A percentile compares a stretch with the other conserved stretches of the same genome.
These are phyloP conservation scores for Penicillium frequentans DNA, from an alignment of 2,329 filamentous ascomycete species.

Conservation along the genomic window DNA sequence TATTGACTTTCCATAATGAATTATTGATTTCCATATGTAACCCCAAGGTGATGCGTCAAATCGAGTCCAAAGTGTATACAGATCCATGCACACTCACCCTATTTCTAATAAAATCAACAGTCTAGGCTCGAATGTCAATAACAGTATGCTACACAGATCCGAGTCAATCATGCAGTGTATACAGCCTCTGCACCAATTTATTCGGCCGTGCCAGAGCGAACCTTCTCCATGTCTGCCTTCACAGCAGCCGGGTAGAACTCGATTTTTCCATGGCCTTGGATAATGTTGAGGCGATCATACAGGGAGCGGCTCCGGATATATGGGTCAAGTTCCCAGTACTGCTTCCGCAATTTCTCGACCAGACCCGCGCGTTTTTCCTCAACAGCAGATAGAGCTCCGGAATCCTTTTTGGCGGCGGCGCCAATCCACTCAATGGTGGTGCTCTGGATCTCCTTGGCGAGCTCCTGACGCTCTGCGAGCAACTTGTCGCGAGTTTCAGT, in stretches of 20 bases:
- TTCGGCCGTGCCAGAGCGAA: neutral
- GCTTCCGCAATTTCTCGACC: conserved; percentile 63
- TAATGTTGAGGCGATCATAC: conserved; percentile 78
- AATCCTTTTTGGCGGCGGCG: conserved; percentile 46
- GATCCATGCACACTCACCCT: neutral
- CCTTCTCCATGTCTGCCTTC: conserved; percentile 12
- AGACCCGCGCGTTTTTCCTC: conserved; percentile 62
- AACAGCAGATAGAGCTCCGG: conserved; percentile 49
- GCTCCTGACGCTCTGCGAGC: conserved; percentile 59
- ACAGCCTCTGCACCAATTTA: neutral
- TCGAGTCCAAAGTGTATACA: neutral
- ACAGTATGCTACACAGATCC: neutral
- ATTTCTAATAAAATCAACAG: neutral
- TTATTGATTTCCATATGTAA: neutral
- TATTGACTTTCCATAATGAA: neutral
- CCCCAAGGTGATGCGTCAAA: neutral
- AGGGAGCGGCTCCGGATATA: conserved; percentile 79
- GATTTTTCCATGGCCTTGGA: conserved; percentile 66
- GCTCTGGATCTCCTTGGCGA: conserved; percentile 73
- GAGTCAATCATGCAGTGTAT: neutral
- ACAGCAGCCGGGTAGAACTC: conserved; percentile 64
- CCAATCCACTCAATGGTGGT: conserved; percentile 74
- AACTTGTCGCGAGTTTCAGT: conserved; percentile 65
- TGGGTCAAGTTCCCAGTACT: conserved; percentile 89
- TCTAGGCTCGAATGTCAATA: neutral